Conservation (phyloP, 495 filamentous ascomycete species). For the Physcia stellaris region DNA sequence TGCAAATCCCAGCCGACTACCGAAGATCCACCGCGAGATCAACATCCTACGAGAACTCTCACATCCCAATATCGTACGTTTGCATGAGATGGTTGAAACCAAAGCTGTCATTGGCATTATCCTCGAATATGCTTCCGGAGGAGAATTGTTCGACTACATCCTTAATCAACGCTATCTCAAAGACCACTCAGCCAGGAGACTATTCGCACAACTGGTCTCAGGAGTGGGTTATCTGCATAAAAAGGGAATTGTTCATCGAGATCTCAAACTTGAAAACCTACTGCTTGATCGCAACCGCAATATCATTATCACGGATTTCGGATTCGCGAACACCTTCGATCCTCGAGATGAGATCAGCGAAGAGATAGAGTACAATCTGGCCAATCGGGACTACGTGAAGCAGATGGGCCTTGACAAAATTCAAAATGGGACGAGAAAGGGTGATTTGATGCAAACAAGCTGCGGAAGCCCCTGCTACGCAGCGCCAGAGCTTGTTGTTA, state of each 20-base stretch:
- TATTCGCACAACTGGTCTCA: conserved; percentile 94
- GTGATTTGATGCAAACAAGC: conserved; percentile 44
- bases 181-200: conserved; percentile 72
- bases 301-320: conserved; percentile 99
- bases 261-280: conserved; percentile 94
- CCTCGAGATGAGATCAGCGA: conserved; percentile 75
- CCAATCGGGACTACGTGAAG: conserved; percentile 75
- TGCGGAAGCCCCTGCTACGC: conserved; percentile 71
- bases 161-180: conserved; percentile 92
- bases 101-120: conserved; percentile 95
- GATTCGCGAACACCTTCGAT: conserved; percentile 96
- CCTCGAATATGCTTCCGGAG: conserved; percentile 93
- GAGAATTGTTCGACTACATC: conserved; percentile 97
- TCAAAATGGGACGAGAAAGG: conserved; percentile 72
- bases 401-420: conserved; percentile 60
- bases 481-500: conserved; percentile 92
- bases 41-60: conserved; percentile 71
- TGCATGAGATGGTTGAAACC: conserved; percentile 98
- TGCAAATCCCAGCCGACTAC: conserved; percentile 70
- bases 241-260: conserved; percentile 96
- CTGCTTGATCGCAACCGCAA: conserved; percentile 92
- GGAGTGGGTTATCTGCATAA: conserved; percentile 98
- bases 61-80: conserved; percentile 91
- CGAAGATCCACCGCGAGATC: conserved; percentile 96
- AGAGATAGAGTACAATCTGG: conserved; percentile 77